Conservation (phyloP, 2,329 filamentous ascomycete species). For the Ophiostoma triangulosporum region DNA sequence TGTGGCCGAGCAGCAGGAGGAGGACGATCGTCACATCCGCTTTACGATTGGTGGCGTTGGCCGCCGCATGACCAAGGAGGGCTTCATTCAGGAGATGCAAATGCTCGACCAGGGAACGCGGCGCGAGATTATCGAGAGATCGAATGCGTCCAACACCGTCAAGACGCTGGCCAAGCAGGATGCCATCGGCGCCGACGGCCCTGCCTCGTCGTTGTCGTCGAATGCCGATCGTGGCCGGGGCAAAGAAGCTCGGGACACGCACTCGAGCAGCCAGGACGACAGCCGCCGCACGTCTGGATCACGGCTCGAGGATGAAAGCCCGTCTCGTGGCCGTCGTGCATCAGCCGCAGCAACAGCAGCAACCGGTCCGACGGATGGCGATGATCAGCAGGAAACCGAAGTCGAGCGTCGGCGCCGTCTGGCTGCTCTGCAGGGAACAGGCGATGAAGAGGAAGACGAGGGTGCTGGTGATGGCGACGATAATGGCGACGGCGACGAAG, state of each 20-base stretch:
- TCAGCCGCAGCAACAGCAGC: background rate
- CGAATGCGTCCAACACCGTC: constrained; percentile 31
- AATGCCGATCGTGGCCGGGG: background rate
- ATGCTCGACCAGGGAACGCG: constrained; percentile 55
- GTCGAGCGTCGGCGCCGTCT: constrained; percentile 56
- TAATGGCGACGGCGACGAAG: constrained; percentile 30
- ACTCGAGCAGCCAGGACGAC: background rate
- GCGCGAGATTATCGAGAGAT: constrained; percentile 38
- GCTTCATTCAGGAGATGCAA: constrained; percentile 63
- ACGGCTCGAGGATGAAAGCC: background rate
- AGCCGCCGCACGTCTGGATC: constrained; percentile 6
- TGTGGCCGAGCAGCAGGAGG: constrained; percentile 28
- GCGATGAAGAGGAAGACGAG: constrained; percentile 18
- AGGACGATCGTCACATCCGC: constrained; percentile 57
- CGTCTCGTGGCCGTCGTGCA: background rate
- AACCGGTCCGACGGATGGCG: background rate
- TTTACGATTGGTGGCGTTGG: constrained; percentile 67
- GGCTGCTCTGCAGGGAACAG: constrained; percentile 32
- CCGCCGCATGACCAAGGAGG: constrained; percentile 63
- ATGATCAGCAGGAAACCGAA: constrained; percentile 42
- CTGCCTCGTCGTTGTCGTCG: background rate
- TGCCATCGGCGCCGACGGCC: background rate
- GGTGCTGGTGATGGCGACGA: constrained; percentile 5
- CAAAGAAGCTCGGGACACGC: background rate
- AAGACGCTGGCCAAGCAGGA: constrained; percentile 36